Evolutionary conservation across 352 stramenopile species (phyloP), one percentile per base, ranked within the genome.

Genomic region (Globisporangium carolinianum): DNA sequence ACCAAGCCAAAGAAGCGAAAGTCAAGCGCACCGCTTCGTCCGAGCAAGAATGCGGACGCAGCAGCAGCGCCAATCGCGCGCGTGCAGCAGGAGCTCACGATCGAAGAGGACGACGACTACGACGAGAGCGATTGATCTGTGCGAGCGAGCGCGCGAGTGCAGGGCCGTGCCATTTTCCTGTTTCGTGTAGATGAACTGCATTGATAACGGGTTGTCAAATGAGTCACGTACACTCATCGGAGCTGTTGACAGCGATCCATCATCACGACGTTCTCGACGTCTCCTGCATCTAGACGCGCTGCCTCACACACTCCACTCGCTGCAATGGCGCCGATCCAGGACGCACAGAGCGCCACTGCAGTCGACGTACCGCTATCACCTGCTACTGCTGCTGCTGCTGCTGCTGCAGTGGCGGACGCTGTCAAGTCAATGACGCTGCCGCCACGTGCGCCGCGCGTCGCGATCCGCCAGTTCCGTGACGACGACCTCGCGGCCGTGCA

Each of bases 81-180:
- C 39, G 39, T 57, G 35, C 35, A n/a, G 12, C 45, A 55, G 11
- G 47, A 51, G 38, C 46, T 79, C 47, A 47, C 65, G 12, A 79
- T 91, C 50, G 69, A 83, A 35, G 78, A 91, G 50, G 81, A 91
- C 55, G 77, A 87, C 35, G 60, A 88, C 58, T 89, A 91, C 51
- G 81, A 91, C 48, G 79, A 83, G 53, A 91, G 81, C 54, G 81
- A 89, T 15, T 87, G 24, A 24, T 24, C 24, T 24, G 24, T 24
- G 24, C 24, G 24, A 24, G 24, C 1, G 2, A 24, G 24, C 1
- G 24, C 24, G 78, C 54, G 79, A 89, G 8, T 68, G 53, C 61
- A 55, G 12, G 39, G 32, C 14, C 38, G n/a, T 39, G 14, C 32
- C 12, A 35, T 32, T 39, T 11, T 24, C n/a, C 35, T 36, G 15